Percentiles rank a stretch among this genome's conserved stretches.
Conservation (phyloP, 2,329 filamentous ascomycete genomes). For the Exophiala sp. region DNA sequence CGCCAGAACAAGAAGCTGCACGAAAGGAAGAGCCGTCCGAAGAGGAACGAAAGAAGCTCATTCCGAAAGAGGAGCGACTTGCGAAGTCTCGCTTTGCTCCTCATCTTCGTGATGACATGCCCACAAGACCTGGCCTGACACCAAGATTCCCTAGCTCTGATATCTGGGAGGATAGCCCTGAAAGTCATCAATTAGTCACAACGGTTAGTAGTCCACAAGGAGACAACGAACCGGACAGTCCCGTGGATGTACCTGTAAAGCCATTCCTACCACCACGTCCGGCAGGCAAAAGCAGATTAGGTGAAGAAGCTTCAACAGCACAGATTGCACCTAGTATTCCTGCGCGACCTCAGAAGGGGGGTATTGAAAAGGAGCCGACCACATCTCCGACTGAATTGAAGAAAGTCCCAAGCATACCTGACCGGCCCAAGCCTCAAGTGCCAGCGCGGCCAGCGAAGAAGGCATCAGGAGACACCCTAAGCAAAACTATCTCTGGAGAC, state of each 20-base stretch:
- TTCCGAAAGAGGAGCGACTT: conserved; percentile 34
- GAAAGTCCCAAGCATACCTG: conserved; percentile 53
- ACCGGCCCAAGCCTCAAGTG: conserved; percentile 62
- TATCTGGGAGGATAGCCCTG: conserved; percentile 91
- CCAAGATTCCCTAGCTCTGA: conserved; percentile 86
- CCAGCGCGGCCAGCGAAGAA: conserved; percentile 63
- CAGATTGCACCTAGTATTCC: conserved; percentile 30
- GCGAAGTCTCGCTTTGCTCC: conserved; percentile 38
- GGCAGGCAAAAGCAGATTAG: conserved; percentile 25
- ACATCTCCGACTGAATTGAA: conserved; percentile 46
- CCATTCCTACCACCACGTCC: conserved; percentile 33
- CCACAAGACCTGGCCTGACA: conserved; percentile 52
- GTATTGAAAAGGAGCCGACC: conserved; percentile 14
- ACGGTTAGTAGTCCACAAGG: conserved; percentile 60
- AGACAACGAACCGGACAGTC: conserved; percentile 46
- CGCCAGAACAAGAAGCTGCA: conserved; percentile 48
- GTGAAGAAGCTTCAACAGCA: conserved; percentile 23
- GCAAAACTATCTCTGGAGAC: conserved; percentile 37
- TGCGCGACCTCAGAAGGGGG: conserved; percentile 33
- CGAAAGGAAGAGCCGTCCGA: conserved; percentile 40
- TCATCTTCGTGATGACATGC: conserved; percentile 50
- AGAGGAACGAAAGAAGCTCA: conserved; percentile 38
- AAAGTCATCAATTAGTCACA: conserved; percentile 74
- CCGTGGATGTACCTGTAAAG: conserved; percentile 28
- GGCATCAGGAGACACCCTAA: conserved; percentile 33